These are phyloP conservation scores for Favolaschia claudopus DNA, from an alignment of 768 basidiomycete genomes.

Conservation along the genomic window DNA sequence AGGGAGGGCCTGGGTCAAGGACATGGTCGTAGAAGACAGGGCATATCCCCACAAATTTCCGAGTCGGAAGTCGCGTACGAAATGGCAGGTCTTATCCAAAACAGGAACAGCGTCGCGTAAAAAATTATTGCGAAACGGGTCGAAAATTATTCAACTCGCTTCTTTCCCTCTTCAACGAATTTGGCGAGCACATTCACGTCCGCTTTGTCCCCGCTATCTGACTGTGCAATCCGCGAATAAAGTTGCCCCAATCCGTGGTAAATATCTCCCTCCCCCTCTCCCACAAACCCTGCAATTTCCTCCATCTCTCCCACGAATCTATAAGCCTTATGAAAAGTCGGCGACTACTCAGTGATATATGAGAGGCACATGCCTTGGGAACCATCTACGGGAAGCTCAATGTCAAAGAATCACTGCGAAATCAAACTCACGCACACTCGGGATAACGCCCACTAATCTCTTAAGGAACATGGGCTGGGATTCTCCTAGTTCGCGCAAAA, in stretches of 20 bases:
- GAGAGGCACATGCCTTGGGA: too few relatives aligned
- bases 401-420: not conserved
- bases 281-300: constrained; percentile 66
- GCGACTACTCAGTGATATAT: too few relatives aligned
- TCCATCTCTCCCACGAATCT: constrained; percentile 71
- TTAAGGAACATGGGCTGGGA: constrained; percentile 56
- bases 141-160: constrained; percentile 13
- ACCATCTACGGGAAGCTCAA: constrained; percentile 44
- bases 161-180: constrained; percentile 57
- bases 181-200: constrained; percentile 50
- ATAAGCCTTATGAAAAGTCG: too few relatives aligned
- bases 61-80: too few relatives aligned
- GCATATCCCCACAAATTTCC: too few relatives aligned
- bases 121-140: constrained; percentile 2
- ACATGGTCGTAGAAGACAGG: constrained; percentile 5
- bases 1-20: constrained; percentile 16
- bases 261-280: constrained; percentile 50
- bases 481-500: constrained; percentile 53
- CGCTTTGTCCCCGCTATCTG: constrained; percentile 41
- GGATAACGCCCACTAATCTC: constrained; percentile 46
- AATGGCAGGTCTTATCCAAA: too few relatives aligned
- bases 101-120: too few relatives aligned
- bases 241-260: constrained; percentile 56
- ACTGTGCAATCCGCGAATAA: constrained; percentile 52
- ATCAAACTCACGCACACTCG: constrained; percentile 26